These are phyloP conservation scores for Pleurotus platypus DNA, from an alignment of 768 basidiomycete genomes.

Conservation along the genomic window DNA sequence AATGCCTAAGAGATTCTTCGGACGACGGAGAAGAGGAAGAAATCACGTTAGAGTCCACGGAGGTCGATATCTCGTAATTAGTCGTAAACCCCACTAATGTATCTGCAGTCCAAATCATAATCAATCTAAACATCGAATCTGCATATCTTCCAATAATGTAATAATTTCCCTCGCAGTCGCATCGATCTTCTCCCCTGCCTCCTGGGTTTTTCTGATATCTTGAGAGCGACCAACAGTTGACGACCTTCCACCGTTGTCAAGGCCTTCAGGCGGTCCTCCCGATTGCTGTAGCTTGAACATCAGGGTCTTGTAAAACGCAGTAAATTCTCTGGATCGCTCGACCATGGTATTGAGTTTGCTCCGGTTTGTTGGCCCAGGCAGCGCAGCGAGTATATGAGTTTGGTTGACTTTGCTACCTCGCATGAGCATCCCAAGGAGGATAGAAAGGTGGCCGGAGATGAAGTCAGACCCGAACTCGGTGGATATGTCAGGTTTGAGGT, in stretches of 20 bases:
- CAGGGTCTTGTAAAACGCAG: constrained; percentile 34
- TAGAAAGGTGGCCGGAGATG: constrained; percentile 69
- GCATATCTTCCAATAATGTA: constrained; percentile 44
- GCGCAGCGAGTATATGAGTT: constrained; percentile 24
- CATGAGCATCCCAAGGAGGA: constrained; percentile 64
- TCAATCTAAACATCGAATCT: constrained; percentile 16
- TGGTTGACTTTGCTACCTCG: constrained; percentile 33
- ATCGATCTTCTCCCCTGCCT: constrained; percentile 30
- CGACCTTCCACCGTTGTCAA: background rate
- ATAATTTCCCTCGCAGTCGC: constrained; percentile 48
- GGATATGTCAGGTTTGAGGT: constrained; percentile 25
- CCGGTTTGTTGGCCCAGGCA: constrained; percentile 17
- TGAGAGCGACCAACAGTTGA: background rate
- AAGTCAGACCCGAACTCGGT: constrained; percentile 24
- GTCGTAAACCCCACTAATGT: background rate
- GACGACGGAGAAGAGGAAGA: constrained; percentile 45
- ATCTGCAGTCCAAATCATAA: background rate
- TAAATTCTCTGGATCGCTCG: constrained; percentile 44
- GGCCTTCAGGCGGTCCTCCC: constrained; percentile 16
- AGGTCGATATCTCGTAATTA: constrained; percentile 16
- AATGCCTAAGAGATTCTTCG: constrained; percentile 49
- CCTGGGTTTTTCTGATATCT: constrained; percentile 9
- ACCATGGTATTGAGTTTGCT: constrained; percentile 31
- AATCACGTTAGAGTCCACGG: constrained; percentile 16
- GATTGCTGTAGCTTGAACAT: constrained; percentile 5